A percentile compares a stretch with the other conserved stretches of the same genome.
Conservation (phyloP, 1,139 yeast genomes). For the Scheffersomyces lignicola region DNA sequence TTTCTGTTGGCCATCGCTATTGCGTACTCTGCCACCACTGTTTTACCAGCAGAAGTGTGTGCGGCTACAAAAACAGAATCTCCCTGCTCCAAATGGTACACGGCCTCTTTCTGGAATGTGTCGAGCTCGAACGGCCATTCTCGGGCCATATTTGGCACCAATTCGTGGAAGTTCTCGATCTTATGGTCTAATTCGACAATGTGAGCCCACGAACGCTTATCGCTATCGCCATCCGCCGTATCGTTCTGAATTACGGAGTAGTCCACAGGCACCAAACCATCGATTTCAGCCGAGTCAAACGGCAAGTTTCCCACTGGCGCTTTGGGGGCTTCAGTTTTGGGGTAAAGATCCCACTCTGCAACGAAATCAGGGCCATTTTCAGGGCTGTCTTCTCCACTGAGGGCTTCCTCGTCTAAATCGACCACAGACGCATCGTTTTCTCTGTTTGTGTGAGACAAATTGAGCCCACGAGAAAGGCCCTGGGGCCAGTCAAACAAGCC, state of each 20-base stretch:
- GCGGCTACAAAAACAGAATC: conserved; percentile 99
- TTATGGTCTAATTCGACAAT: conserved; percentile 84
- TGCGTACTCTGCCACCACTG: conserved; percentile 92
- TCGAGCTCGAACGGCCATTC: conserved; percentile 93
- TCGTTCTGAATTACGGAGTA: conserved; percentile 25
- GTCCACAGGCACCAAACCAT: conserved; percentile 74
- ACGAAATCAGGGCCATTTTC: neutral
- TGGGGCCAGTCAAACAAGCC: conserved; percentile 86
- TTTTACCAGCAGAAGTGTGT: conserved; percentile 92
- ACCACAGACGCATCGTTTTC: conserved; percentile 10
- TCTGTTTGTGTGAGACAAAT: conserved; percentile 12
- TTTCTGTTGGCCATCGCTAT: conserved; percentile 89
- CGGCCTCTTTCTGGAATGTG: conserved; percentile 95
- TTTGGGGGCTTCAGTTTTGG: conserved; percentile 6
- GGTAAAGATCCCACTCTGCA: neutral
- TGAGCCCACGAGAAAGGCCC: conserved; percentile 75
- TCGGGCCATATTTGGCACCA: conserved; percentile 92
- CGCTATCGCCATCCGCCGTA: conserved; percentile 29
- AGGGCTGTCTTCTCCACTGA: conserved; percentile 7
- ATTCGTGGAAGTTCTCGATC: conserved; percentile 78
- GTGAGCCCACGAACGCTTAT: conserved; percentile 87
- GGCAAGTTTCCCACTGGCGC: conserved; percentile 17
- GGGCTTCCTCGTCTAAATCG: conserved; percentile 17
- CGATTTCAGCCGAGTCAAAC: conserved; percentile 53
- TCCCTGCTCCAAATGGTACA: conserved; percentile 92